These are phyloP conservation scores for Scedosporium dehoogii DNA, from an alignment of 2,329 filamentous ascomycete species.

Conservation along the genomic window DNA sequence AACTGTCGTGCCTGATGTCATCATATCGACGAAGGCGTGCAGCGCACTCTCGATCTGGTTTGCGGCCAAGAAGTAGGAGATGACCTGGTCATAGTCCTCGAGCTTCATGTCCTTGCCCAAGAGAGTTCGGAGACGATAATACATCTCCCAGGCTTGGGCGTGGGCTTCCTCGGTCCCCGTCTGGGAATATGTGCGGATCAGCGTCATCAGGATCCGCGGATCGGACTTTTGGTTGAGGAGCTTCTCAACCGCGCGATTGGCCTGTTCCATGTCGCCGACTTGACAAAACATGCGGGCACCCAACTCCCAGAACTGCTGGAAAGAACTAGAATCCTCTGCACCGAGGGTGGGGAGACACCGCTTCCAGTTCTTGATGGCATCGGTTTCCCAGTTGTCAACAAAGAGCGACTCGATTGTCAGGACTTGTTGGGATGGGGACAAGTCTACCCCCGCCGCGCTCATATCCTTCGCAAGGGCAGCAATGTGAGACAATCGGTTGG, in stretches of 20 bases:
- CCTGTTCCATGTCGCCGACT: conserved; percentile 46
- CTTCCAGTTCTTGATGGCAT: conserved; percentile 56
- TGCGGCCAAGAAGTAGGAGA: conserved; percentile 58
- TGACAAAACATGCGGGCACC: conserved; percentile 56
- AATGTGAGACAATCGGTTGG: conserved; percentile 50
- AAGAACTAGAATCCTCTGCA: conserved; percentile 30
- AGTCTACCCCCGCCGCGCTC: conserved; percentile 41
- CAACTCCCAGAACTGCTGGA: conserved; percentile 50
- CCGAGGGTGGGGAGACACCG: conserved; percentile 44
- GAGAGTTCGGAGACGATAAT: conserved; percentile 51
- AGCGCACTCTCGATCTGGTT: conserved; percentile 58
- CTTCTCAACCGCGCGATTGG: conserved; percentile 43
- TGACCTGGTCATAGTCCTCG: conserved; percentile 66
- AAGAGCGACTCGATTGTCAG: conserved; percentile 61
- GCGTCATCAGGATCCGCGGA: conserved; percentile 49
- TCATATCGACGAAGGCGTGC: conserved; percentile 81
- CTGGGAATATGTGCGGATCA: conserved; percentile 60
- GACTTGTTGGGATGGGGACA: conserved; percentile 50
- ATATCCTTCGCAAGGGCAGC: conserved; percentile 57
- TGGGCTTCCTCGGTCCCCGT: conserved; percentile 33
- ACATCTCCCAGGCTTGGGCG: conserved; percentile 56
- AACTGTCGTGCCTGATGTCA: conserved; percentile 51
- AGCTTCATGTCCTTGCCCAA: conserved; percentile 54
- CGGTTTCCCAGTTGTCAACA: conserved; percentile 46
- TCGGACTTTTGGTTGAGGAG: conserved; percentile 41